Conservation (phyloP, 2,329 filamentous ascomycete species). For the Graphilbum fragrans region DNA sequence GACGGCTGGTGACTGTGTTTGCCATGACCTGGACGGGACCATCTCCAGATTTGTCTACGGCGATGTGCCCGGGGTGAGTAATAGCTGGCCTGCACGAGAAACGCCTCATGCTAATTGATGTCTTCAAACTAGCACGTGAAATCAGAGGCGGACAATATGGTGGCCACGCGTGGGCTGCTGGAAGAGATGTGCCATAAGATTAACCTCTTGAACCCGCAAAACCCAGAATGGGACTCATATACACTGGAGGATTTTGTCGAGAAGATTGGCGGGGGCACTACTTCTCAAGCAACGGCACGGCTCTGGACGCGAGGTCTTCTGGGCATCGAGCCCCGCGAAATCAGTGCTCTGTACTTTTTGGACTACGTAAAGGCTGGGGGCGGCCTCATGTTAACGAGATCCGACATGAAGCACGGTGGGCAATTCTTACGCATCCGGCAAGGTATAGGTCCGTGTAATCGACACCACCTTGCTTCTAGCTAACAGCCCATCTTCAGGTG, state of each 20-base stretch:
- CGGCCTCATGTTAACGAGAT: slow-evolving; percentile 38
- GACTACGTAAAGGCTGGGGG: slow-evolving; percentile 41
- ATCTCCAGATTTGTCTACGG: slow-evolving; percentile 7
- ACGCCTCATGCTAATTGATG: not conserved
- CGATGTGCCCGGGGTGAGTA: not conserved
- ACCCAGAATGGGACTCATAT: slow-evolving; percentile 3
- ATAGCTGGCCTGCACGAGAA: not conserved
- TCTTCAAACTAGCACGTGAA: not conserved
- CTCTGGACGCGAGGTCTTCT: slow-evolving; percentile 18
- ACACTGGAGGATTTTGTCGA: slow-evolving; percentile 1
- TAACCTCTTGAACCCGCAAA: not conserved
- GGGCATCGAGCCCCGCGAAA: slow-evolving; percentile 33
- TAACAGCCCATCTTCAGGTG: slow-evolving; percentile 15
- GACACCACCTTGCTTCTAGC: too few species aligned
- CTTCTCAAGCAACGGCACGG: slow-evolving; percentile 2
- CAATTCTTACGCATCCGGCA: slow-evolving; percentile 36
- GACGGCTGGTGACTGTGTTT: slow-evolving; percentile 6
- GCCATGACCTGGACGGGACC: slow-evolving; percentile 3
- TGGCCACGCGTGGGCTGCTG: not conserved
- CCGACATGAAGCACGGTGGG: slow-evolving; percentile 37
- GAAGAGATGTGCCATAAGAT: not conserved
- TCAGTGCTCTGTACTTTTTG: slow-evolving; percentile 41
- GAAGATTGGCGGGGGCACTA: not conserved
- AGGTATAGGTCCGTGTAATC: too few species aligned
- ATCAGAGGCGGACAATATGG: not conserved